Percentiles rank a stretch among this genome's conserved stretches.
Evolutionary conservation across 495 filamentous ascomycete species (phyloP).

Genomic region (Copromyces sp.): DNA sequence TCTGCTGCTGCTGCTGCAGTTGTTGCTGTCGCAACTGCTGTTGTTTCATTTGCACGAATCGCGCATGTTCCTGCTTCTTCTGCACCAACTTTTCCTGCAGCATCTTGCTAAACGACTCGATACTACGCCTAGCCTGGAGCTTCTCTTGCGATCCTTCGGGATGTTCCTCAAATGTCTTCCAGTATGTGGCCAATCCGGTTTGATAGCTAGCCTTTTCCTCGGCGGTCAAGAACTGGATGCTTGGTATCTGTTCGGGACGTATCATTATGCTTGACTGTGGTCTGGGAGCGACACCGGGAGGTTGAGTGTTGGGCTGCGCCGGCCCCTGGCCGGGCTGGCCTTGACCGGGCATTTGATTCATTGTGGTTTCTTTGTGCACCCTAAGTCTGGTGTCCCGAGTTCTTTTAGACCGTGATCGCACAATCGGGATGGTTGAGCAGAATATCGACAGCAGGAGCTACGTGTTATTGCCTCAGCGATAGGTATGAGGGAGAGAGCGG

Average conservation of each 20-base stretch:
- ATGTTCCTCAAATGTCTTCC: slow-evolving; percentile 50
- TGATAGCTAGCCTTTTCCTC: slow-evolving; percentile 60
- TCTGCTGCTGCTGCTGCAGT: slow-evolving; percentile 13
- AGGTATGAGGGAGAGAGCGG: not conserved
- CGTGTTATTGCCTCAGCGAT: not conserved
- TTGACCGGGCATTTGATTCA: slow-evolving; percentile 29
- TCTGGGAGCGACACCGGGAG: slow-evolving; percentile 2
- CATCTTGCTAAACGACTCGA: slow-evolving; percentile 54
- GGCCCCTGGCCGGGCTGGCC: slow-evolving; percentile 18
- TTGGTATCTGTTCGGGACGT: slow-evolving; percentile 39
- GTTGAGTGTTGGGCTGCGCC: slow-evolving; percentile 3
- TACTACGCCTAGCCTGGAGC: slow-evolving; percentile 50
- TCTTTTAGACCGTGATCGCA: not conserved
- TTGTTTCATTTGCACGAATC: not conserved
- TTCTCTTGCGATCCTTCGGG: slow-evolving; percentile 46
- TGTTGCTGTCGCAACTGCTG: not conserved
- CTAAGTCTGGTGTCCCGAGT: not conserved
- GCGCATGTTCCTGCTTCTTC: slow-evolving; percentile 22
- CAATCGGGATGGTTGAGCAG: not conserved
- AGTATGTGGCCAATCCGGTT: slow-evolving; percentile 49
- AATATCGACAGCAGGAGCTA: not conserved
- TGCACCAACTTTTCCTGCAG: slow-evolving; percentile 44
- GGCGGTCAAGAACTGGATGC: slow-evolving; percentile 34
- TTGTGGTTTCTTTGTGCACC: not conserved
- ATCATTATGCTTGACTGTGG: slow-evolving; percentile 15